These are phyloP conservation scores for Candida railenensis DNA, from an alignment of 805 yeast species.

Conservation along the genomic window DNA sequence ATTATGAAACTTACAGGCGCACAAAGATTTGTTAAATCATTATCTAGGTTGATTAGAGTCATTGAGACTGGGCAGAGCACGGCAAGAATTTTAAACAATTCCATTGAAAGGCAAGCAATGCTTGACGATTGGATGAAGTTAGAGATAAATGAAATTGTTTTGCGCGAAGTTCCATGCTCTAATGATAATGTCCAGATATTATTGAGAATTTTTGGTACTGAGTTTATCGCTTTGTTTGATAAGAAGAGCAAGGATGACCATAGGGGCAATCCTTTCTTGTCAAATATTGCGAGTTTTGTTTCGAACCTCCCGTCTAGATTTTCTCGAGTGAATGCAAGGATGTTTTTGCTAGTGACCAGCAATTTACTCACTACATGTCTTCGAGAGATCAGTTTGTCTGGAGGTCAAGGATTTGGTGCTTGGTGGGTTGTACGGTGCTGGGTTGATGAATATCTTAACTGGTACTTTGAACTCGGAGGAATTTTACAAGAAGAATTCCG, in stretches of 20 bases:
- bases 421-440: conserved; percentile 81
- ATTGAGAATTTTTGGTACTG: conserved; percentile 31
- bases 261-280: neutral
- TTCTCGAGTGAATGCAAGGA: conserved; percentile 50
- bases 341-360: conserved; percentile 53
- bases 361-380: conserved; percentile 57
- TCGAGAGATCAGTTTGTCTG: conserved; percentile 58
- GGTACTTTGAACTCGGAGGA: conserved; percentile 66
- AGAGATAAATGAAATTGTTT: conserved; percentile 44
- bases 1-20: conserved; percentile 55
- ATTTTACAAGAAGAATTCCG: conserved; percentile 36
- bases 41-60: conserved; percentile 54
- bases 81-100: conserved; percentile 42
- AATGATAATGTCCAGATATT: conserved; percentile 27
- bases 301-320: conserved; percentile 46
- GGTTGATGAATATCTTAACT: conserved; percentile 69
- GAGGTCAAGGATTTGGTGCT: conserved; percentile 60
- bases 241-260: neutral
- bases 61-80: conserved; percentile 54
- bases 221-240: conserved; percentile 22
- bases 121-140: conserved; percentile 57
- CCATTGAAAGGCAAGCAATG: conserved; percentile 50
- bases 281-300: conserved; percentile 21
- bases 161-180: conserved; percentile 53
- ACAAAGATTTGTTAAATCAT: conserved; percentile 49